Evolutionary conservation across 371 early-diverging fungal genomes (phyloP), one percentile per base, ranked within the genome.

Genomic region (Mortierella sp.): DNA sequence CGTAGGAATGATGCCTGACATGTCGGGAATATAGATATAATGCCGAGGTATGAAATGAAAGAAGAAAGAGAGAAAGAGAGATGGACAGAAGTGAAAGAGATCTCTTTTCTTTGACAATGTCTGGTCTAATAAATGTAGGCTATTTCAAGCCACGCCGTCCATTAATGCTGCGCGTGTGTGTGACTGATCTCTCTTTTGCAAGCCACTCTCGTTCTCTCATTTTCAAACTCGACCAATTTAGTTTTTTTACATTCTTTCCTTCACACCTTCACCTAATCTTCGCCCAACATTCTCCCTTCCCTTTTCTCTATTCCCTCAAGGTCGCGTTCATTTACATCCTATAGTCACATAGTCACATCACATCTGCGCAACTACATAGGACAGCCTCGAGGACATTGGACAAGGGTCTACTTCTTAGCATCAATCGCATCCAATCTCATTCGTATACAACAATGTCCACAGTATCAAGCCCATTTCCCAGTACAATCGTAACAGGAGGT

Each of bases 1-100:
- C 54, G 86, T 84, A 47, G 93, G 94, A 70, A 95, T 87, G 39
- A 91, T 86, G 64, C 88, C 81, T 4, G 92, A 84, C 94, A 93
- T 93, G 55, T 30, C 18, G 61, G 18, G 22, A 60, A 37, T 22
- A 39, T 11, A 39, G n/a, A 18, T 35, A 37, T 22, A 60, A 93
- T 20, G 59, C 32, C 22, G 12, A 12, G 20, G 14, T 5, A 45
- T 37, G 52, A 22, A 43, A 35, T 18, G 66, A 39, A 22, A 26
- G 64, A 28, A 39, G 37, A 22, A 35, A 65, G 16, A 37, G 32
- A 40, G 64, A 45, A 35, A 55, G 35, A 40, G 64, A 28, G 28
- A 22, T 54, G 20, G 40, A 26, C 14, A 60, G 45, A 39, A 62
- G 52, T 4, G 18, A 62, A 24, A 5, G 16, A 32, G 61, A 60